A percentile compares a stretch with the other conserved stretches of the same genome.
Evolutionary conservation across 139 green algal species (phyloP).

Genomic region (Micractinium conductrix): DNA sequence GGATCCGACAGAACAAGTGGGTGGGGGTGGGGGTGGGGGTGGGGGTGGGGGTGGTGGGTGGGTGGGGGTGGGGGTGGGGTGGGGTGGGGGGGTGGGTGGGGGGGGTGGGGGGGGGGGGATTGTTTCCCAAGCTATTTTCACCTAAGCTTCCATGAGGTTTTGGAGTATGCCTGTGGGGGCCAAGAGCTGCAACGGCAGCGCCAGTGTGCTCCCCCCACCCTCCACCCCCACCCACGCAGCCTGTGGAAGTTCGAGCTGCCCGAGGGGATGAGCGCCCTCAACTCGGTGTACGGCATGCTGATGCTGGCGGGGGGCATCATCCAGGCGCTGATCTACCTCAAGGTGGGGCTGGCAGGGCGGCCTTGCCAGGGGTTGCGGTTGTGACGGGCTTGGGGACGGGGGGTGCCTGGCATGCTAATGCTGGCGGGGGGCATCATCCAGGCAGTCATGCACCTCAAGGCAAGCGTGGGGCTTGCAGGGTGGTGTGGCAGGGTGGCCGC

Average conservation of each 20-base stretch:
- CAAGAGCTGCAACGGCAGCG: too few species aligned
- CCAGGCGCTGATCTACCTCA: neutral
- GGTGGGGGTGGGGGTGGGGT: neutral
- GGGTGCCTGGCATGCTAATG: neutral
- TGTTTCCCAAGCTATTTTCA: too few species aligned
- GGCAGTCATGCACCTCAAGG: neutral
- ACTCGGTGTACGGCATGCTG: neutral
- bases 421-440: neutral
- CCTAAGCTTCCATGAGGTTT: too few species aligned
- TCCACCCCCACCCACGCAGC: neutral
- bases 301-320: neutral
- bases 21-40: neutral
- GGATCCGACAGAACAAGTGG: slow-evolving; percentile 19
- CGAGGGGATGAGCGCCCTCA: neutral
- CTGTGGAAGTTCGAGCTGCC: slow-evolving; percentile 14
- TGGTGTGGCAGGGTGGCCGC: neutral
- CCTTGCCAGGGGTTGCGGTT: too few species aligned
- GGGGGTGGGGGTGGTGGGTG: neutral
- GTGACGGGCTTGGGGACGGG: neutral
- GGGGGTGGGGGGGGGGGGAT: too few species aligned
- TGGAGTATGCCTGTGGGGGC: too few species aligned
- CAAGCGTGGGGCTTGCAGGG: neutral
- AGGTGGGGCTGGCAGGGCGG: neutral
- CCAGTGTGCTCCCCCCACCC: too few species aligned
- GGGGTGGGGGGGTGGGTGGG: neutral